These are phyloP conservation scores for Apiospora marii DNA, from an alignment of 2,329 filamentous ascomycete genomes.

Conservation along the genomic window DNA sequence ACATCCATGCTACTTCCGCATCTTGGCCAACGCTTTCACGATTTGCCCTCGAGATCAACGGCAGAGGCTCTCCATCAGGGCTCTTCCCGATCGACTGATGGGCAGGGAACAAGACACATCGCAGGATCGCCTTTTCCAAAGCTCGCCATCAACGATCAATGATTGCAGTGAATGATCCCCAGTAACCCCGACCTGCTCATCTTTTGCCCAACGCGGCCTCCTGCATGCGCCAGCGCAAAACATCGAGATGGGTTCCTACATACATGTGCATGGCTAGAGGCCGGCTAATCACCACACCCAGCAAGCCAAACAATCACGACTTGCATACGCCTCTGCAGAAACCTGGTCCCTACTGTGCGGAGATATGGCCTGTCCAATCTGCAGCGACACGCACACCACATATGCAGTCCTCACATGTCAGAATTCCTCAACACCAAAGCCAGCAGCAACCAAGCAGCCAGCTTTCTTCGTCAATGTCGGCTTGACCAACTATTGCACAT, in stretches of 20 bases:
- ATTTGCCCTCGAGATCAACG: slow-evolving; percentile 15
- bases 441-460: not conserved
- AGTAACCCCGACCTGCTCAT: slow-evolving; percentile 1
- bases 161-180: not conserved
- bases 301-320: not conserved
- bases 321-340: not conserved
- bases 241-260: slow-evolving; percentile 22
- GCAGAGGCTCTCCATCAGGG: not conserved
- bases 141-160: not conserved
- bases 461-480: not conserved
- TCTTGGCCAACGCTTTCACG: slow-evolving; percentile 2
- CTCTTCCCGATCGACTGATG: not conserved
- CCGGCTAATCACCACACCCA: slow-evolving; percentile 16
- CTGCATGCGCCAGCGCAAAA: slow-evolving; percentile 14
- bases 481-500: not conserved
- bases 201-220: slow-evolving; percentile 7
- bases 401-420: slow-evolving; percentile 18
- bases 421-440: slow-evolving; percentile 7
- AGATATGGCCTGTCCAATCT: slow-evolving; percentile 19
- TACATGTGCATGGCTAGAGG: slow-evolving; percentile 11
- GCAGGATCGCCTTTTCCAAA: not conserved
- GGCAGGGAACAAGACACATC: not conserved
- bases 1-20: slow-evolving; percentile 1
- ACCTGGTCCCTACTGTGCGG: not conserved
- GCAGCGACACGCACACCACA: slow-evolving; percentile 7